Conservation (phyloP, 495 filamentous ascomycete genomes). For the Penicillium ucsense region DNA sequence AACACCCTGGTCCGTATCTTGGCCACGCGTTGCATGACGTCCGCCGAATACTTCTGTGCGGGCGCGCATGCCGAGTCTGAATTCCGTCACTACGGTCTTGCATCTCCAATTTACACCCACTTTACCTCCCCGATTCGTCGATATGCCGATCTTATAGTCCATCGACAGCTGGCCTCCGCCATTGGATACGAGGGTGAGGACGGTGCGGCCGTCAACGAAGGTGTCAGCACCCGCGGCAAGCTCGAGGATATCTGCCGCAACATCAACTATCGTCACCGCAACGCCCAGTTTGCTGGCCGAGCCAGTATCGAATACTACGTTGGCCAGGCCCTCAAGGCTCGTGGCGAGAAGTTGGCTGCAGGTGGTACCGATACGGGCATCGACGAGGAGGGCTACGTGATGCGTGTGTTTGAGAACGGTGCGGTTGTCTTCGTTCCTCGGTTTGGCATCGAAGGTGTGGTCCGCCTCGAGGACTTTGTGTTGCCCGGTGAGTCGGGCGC, state of each 20-base stretch:
- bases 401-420: slow-evolving; percentile 94
- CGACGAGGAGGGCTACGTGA: slow-evolving; percentile 86
- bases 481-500: slow-evolving; percentile 49
- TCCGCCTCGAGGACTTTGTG: slow-evolving; percentile 73
- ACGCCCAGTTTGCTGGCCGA: slow-evolving; percentile 88
- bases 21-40: slow-evolving; percentile 98
- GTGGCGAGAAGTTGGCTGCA: slow-evolving; percentile 44
- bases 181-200: slow-evolving; percentile 73
- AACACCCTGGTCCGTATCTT: slow-evolving; percentile 96
- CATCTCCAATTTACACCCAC: slow-evolving; percentile 94
- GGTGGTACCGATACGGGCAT: slow-evolving; percentile 33
- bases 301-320: slow-evolving; percentile 96
- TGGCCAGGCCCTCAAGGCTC: slow-evolving; percentile 84
- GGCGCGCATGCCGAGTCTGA: slow-evolving; percentile 87
- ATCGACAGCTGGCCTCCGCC: slow-evolving; percentile 88
- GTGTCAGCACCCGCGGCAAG: slow-evolving; percentile 59
- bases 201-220: slow-evolving; percentile 53
- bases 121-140: slow-evolving; percentile 96
- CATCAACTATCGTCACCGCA: slow-evolving; percentile 94
- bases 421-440: slow-evolving; percentile 91
- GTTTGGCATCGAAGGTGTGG: slow-evolving; percentile 89
- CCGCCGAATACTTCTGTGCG: slow-evolving; percentile 93
- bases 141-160: slow-evolving; percentile 89
- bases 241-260: slow-evolving; percentile 93
- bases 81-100: slow-evolving; percentile 93